These are phyloP conservation scores for Papiliotrema flavescens DNA, from an alignment of 1,284 basidiomycete species.

Conservation along the genomic window DNA sequence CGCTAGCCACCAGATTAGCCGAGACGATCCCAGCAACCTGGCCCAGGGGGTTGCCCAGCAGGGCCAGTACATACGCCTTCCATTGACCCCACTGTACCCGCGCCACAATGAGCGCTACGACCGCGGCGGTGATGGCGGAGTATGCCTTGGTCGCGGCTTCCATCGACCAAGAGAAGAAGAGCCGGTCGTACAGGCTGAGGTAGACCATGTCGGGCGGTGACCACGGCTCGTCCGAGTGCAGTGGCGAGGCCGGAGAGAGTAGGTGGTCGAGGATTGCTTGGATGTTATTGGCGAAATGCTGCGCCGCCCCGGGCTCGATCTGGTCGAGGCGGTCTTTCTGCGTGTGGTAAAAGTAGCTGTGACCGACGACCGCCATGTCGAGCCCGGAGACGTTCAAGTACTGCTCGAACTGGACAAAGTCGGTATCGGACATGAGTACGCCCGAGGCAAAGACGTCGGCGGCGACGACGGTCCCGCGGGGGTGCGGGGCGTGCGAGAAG, in stretches of 20 bases:
- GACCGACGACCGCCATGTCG: constrained; percentile 85
- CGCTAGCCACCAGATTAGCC: constrained; percentile 68
- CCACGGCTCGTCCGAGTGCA: constrained; percentile 28
- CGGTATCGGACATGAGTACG: constrained; percentile 85
- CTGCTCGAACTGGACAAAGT: constrained; percentile 89
- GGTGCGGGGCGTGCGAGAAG: constrained; percentile 78
- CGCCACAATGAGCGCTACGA: constrained; percentile 48
- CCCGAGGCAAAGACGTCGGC: constrained; percentile 94
- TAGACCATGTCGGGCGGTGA: constrained; percentile 57
- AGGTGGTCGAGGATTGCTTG: constrained; percentile 78
- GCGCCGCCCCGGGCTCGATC: constrained; percentile 39
- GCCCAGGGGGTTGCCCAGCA: constrained; percentile 54
- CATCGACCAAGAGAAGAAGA: constrained; percentile 69
- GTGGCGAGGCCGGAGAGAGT: constrained; percentile 51
- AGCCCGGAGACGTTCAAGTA: constrained; percentile 84
- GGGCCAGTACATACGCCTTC: constrained; percentile 51
- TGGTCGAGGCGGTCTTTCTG: constrained; percentile 54
- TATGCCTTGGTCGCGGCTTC: constrained; percentile 69
- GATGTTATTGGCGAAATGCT: constrained; percentile 91
- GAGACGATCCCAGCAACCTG: constrained; percentile 54
- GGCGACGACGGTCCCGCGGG: constrained; percentile 85
- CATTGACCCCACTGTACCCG: constrained; percentile 37
- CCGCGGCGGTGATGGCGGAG: constrained; percentile 49
- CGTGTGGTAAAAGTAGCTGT: constrained; percentile 89
- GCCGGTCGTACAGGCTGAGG: constrained; percentile 65